Conservation (phyloP, 148 eudicot genomes). For the Pharnaceum exiguum region DNA sequence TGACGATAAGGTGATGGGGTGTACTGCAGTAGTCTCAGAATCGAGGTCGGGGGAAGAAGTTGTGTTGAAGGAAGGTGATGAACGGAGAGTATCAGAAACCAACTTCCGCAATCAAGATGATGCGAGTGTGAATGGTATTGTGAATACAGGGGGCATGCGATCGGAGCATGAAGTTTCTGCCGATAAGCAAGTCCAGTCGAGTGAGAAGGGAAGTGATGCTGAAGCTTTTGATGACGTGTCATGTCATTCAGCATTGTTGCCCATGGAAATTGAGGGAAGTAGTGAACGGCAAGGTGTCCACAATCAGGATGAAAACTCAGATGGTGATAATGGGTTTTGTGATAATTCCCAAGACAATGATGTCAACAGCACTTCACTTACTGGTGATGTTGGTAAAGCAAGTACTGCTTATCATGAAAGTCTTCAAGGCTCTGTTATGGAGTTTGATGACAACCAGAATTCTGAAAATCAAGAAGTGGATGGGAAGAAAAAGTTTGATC, state of each 20-base stretch:
- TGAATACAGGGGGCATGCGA: constrained; percentile 4
- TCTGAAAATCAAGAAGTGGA: constrained; percentile 12
- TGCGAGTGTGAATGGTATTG: neutral
- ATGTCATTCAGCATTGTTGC: too few species aligned
- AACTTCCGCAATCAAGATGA: neutral
- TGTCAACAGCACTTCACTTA: too few species aligned
- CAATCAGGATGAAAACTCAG: constrained; percentile 1
- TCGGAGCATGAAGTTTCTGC: neutral
- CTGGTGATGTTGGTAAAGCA: neutral
- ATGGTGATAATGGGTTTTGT: neutral
- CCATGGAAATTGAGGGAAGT: too few species aligned
- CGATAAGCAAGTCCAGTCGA: too few species aligned
- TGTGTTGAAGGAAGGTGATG: constrained; percentile 5
- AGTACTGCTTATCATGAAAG: constrained; percentile 3
- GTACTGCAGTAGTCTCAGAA: neutral
- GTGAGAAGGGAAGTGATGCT: constrained; percentile 3
- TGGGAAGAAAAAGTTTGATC: constrained; percentile 5
- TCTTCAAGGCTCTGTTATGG: constrained; percentile 13
- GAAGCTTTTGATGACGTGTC: too few species aligned
- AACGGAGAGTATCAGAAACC: neutral
- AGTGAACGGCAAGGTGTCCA: too few species aligned
- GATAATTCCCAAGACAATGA: neutral
- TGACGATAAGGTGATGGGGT: neutral
- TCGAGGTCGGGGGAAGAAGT: constrained; percentile 4
- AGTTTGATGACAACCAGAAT: constrained; percentile 6